phyloP scores from a whole-genome alignment of 140 eudicot species.

The Bidens hawaiensis region DNA sequence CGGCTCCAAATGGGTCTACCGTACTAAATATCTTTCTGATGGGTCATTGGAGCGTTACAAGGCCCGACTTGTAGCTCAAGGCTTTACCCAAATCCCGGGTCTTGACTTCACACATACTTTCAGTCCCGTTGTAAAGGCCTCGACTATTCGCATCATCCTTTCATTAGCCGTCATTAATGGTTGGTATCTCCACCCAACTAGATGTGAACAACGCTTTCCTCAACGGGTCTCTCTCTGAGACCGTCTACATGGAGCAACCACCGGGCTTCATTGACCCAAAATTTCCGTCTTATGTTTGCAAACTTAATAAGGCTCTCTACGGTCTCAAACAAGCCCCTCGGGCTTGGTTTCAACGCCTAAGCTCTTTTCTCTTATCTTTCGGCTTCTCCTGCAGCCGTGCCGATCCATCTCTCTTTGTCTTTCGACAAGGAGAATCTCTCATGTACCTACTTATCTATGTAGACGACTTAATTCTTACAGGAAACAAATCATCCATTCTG shows the following conservation, averaged over 20 bases:
- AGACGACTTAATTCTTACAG: background rate
- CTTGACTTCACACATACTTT: background rate
- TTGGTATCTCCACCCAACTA: background rate
- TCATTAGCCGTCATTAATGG: background rate
- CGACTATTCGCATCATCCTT: background rate
- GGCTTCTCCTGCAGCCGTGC: background rate
- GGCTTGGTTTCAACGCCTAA: too few species aligned
- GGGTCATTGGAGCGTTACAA: background rate
- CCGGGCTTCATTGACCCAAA: background rate
- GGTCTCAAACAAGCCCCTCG: too few species aligned
- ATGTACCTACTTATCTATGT: background rate
- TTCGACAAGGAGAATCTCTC: background rate
- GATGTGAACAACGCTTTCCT: background rate
- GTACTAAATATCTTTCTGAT: background rate
- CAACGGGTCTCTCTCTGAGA: background rate
- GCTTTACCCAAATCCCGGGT: background rate
- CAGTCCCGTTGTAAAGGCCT: background rate
- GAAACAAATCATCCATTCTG: background rate
- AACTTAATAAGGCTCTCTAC: too few species aligned
- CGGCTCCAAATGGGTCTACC: background rate
- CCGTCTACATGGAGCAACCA: background rate
- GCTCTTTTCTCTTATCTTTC: too few species aligned
- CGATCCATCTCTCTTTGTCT: background rate
- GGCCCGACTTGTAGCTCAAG: slow-evolving; percentile 6
- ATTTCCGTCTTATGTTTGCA: background rate